Evolutionary conservation across 371 early-diverging fungal species (phyloP), one percentile per base, ranked within the genome.

Genomic region (Mucor plumbeus): DNA sequence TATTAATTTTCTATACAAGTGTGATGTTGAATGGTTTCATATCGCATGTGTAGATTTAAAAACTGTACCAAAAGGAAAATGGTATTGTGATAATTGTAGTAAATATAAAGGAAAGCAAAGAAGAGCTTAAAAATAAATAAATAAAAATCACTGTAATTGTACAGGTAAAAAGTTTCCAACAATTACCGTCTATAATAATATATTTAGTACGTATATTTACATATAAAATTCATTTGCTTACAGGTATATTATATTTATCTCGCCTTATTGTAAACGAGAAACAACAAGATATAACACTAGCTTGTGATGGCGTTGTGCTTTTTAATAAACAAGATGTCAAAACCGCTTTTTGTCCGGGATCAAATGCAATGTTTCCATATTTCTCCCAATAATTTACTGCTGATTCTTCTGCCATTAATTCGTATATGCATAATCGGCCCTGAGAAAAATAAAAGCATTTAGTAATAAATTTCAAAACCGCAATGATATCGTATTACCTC

Each of bases 1-100:
- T 21, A 21, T 31, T 53, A 53, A 53, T 14, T 14, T 13, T 60
- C 57, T 50, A 35, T 26, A 7, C 69, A 71, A 92, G 90, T 97
- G 97, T 73, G 91, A 91, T 56, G 89, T 92, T 59, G 94, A 95
- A 75, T 98, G 99, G 99, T 97, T 96, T 81, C 99, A 98, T 84
- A 88, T 92, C 70, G 89, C 87, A 10, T 98, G 99, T 80, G 95
- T 96, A 5, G 95, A 92, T 21, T 85, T 97, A 39, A 88, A 89
- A 33, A 87, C 86, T 11, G 90, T 90, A 13, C 95, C 95, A 33
- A 93, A 92, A 72, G 96, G 95, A 15, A 91, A 92, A 71, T 98
- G 99, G 99, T 94, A 89, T 66, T 98, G 99, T 73, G 84, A 88
- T 31, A 89, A 90, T 44, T 93, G 94, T 75, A 65, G 38, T 34